Evolutionary conservation across 352 stramenopile species (phyloP), one percentile per base, ranked within the genome.

Genomic region (Pythium folliculosum): DNA sequence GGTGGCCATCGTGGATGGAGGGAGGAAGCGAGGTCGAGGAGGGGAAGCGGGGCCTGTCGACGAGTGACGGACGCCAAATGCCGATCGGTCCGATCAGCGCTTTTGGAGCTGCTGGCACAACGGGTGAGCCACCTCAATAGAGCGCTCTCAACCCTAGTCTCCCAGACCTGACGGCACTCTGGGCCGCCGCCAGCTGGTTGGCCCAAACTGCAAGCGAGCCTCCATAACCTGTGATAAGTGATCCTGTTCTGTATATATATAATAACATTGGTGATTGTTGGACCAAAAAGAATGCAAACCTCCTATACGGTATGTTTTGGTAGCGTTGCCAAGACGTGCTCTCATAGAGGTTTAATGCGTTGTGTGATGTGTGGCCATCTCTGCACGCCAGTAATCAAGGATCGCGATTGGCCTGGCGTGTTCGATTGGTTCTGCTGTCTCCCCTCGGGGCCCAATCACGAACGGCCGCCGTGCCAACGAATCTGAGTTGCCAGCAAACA

Each of bases 401-500:
- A 21, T 57, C 49, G 44, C 60, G 32, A 45, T 30, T 45, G 51
- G 56, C 14, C 21, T 62, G 3, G 35, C 52, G 52, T 72, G 59
- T 67, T 71, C 27, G n/a, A 71, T 71, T 71, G 65, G 58, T 16
- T 22, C 55, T 17, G 19, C 17, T 44, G 23, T 40, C 37, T 23
- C 32, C 3, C 30, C 14, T 14, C 27, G 12, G 12, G 32, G 22
- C 21, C 66, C 66, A 72, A 72, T 72, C 66, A 60, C 30, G 27
- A 57, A 7, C 23, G n/a, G 5, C 4, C 10, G 21, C 6, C 6
- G 17, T 62, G 66, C 59, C 66, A 68, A 72, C 66, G 66, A 72
- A 72, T 72, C 66, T 72, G 66, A 72, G 66, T 72, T 63, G 40
- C 40, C 14, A n/a, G 40, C 13, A 12, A 40, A n/a, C n/a, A n/a